phyloP scores from a whole-genome alignment of 2,329 filamentous ascomycete species.

The Graphium sp. region DNA sequence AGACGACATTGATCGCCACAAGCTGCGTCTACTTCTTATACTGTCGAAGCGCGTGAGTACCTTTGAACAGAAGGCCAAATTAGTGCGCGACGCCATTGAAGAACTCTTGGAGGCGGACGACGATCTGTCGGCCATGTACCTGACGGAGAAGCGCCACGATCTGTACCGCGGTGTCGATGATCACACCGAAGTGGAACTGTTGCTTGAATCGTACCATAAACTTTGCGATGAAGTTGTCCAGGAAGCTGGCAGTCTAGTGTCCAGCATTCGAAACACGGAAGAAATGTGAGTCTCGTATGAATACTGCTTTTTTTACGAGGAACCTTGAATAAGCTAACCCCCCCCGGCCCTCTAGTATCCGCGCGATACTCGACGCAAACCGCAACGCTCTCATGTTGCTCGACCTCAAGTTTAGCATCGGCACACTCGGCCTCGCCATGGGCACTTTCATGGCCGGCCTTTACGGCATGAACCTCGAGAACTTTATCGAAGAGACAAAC shows the following conservation, averaged over 20 bases:
- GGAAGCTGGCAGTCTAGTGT: slow-evolving; percentile 81
- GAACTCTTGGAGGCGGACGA: slow-evolving; percentile 93
- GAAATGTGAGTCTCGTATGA: slow-evolving; percentile 58
- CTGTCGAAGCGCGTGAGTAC: slow-evolving; percentile 91
- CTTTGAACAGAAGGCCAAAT: slow-evolving; percentile 90
- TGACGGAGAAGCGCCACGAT: slow-evolving; percentile 73
- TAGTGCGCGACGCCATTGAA: slow-evolving; percentile 88
- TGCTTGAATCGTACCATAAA: slow-evolving; percentile 94
- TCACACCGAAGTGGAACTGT: slow-evolving; percentile 92
- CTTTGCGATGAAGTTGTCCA: slow-evolving; percentile 97
- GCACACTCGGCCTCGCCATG: slow-evolving; percentile 83
- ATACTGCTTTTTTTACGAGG: slow-evolving; percentile 6
- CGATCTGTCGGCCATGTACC: slow-evolving; percentile 85
- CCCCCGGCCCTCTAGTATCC: slow-evolving; percentile 42
- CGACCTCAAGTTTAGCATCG: slow-evolving; percentile 90
- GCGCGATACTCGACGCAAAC: slow-evolving; percentile 93
- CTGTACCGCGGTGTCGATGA: slow-evolving; percentile 61
- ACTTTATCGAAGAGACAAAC: slow-evolving; percentile 90
- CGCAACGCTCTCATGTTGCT: slow-evolving; percentile 96
- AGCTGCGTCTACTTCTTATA: slow-evolving; percentile 77
- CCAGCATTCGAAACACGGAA: slow-evolving; percentile 91
- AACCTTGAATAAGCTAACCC: slow-evolving; percentile 6
- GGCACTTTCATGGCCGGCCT: slow-evolving; percentile 93
- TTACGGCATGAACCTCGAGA: slow-evolving; percentile 99
- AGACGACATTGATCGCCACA: slow-evolving; percentile 91